phyloP scores from a whole-genome alignment of 768 basidiomycete species.

The Hypholoma sublateritium region DNA sequence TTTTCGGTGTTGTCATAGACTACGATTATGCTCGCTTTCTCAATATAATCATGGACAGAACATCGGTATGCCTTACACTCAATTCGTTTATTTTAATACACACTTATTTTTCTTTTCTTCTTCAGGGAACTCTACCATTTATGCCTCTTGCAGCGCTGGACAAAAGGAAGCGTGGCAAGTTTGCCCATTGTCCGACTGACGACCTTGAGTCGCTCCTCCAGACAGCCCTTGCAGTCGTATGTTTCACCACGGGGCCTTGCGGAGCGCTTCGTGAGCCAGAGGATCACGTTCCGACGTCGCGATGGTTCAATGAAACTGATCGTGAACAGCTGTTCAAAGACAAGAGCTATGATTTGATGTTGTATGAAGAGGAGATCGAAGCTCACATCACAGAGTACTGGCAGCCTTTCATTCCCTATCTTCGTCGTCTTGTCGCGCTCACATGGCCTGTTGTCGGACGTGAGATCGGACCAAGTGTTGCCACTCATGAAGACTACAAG shows the following conservation, averaged over 20 bases:
- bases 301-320: background rate
- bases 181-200: constrained; percentile 8
- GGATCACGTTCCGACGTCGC: constrained; percentile 8
- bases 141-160: constrained; percentile 10
- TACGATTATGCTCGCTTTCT: constrained; percentile 10
- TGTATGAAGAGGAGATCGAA: background rate
- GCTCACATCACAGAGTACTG: background rate
- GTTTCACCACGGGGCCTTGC: constrained; percentile 10
- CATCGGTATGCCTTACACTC: constrained; percentile 5
- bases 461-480: background rate
- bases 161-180: constrained; percentile 1
- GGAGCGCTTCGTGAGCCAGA: background rate
- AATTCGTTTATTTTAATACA: constrained; percentile 1
- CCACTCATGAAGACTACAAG: background rate
- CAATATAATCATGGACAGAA: constrained; percentile 4
- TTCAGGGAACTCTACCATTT: constrained; percentile 12
- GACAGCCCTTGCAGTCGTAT: constrained; percentile 4
- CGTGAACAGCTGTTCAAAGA: background rate
- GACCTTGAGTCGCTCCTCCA: constrained; percentile 14
- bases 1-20: constrained; percentile 7
- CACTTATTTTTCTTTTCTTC: constrained; percentile 6
- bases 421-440: background rate
- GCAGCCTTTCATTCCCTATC: background rate
- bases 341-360: background rate
- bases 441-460: background rate